Conservation (phyloP, 345 rosid genomes). For the Draba incana region DNA sequence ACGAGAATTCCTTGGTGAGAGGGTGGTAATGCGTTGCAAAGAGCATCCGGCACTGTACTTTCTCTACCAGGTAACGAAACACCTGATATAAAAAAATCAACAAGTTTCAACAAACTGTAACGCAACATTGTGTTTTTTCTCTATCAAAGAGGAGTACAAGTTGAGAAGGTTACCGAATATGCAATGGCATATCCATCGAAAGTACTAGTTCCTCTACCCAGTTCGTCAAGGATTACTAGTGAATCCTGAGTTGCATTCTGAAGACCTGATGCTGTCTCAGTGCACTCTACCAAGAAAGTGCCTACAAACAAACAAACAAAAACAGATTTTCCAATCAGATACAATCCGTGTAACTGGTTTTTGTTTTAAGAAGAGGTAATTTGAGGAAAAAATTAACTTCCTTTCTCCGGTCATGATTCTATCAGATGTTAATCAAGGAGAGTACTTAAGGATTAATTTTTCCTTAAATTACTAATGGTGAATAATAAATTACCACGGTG, state of each 20-base stretch:
- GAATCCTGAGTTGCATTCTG: conserved; percentile 92
- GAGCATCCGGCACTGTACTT: conserved; percentile 79
- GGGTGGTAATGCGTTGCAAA: conserved; percentile 97
- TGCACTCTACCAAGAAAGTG: conserved; percentile 88
- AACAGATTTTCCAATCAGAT: not conserved
- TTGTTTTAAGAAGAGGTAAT: not conserved
- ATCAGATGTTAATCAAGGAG: too few species aligned
- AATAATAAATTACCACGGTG: too few species aligned
- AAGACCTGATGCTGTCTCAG: conserved; percentile 97
- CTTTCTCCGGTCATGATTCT: conserved; percentile 97
- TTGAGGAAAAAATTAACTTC: conserved; percentile 43
- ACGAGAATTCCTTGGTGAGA: conserved; percentile 85
- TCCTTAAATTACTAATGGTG: too few species aligned
- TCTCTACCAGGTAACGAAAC: conserved; percentile 89
- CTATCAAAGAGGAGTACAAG: not conserved
- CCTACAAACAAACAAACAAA: conserved; percentile 49
- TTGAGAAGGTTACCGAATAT: conserved; percentile 63
- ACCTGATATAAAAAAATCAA: conserved; percentile 48
- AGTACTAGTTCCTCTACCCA: conserved; percentile 98
- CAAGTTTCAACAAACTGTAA: conserved; percentile 1
- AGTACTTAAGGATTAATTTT: too few species aligned
- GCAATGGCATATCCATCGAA: conserved; percentile 97
- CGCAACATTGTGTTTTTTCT: not conserved
- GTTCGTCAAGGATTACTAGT: conserved; percentile 87
- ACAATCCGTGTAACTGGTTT: not conserved